A percentile compares a stretch with the other conserved stretches of the same genome.
These are phyloP conservation scores for Aspergillus olivimuriae DNA, from an alignment of 495 filamentous ascomycete genomes.

Conservation along the genomic window DNA sequence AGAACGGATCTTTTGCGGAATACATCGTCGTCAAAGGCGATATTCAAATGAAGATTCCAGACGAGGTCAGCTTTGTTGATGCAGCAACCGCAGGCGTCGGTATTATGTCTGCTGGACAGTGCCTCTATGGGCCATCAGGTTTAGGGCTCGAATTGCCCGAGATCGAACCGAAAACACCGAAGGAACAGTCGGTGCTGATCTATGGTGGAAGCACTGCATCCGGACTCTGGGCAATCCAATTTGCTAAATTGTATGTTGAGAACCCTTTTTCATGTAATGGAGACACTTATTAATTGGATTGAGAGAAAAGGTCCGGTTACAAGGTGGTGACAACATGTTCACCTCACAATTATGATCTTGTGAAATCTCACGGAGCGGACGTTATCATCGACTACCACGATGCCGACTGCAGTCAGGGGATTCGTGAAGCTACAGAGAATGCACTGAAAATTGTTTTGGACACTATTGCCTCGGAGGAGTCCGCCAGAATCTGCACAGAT, in stretches of 20 bases:
- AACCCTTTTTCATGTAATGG: too few relatives aligned
- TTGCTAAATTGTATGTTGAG: constrained; percentile 40
- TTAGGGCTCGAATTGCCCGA: constrained; percentile 8
- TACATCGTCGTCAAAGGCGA: constrained; percentile 39
- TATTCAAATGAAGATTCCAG: constrained; percentile 42
- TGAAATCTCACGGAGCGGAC: constrained; percentile 22
- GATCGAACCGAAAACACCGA: background rate
- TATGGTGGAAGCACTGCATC: constrained; percentile 45
- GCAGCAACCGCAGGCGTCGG: constrained; percentile 46
- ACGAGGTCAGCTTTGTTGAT: constrained; percentile 39
- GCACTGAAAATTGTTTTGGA: constrained; percentile 22
- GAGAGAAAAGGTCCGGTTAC: too few relatives aligned
- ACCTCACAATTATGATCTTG: constrained; percentile 21
- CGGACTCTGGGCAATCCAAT: constrained; percentile 47
- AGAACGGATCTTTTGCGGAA: constrained; percentile 45
- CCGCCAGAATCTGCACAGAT: constrained; percentile 19
- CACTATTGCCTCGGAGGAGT: constrained; percentile 13
- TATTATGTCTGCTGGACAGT: constrained; percentile 26
- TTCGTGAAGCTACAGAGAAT: constrained; percentile 18
- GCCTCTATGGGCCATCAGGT: constrained; percentile 9
- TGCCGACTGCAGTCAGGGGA: constrained; percentile 7
- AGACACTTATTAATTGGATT: too few relatives aligned
- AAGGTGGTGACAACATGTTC: constrained; percentile 31
- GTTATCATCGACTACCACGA: constrained; percentile 23
- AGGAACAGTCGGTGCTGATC: constrained; percentile 37